These are phyloP conservation scores for Saccharomyces hybrid DNA, from an alignment of 1,139 yeast species.

Conservation along the genomic window DNA sequence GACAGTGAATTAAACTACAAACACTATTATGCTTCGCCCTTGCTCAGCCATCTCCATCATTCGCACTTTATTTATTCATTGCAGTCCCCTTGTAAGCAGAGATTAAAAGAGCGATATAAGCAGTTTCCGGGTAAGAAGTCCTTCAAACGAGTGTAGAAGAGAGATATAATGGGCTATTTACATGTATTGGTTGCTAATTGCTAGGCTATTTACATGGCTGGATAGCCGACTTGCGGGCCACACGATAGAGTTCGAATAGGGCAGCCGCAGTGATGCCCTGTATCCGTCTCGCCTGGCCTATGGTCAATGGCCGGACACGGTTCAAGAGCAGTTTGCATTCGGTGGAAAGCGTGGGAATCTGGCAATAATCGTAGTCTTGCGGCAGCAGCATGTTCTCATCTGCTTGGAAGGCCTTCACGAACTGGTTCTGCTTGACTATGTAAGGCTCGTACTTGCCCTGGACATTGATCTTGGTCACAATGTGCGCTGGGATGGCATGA, in stretches of 20 bases:
- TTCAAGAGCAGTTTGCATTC: conserved; percentile 71
- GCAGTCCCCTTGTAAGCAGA: background rate
- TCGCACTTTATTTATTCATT: background rate
- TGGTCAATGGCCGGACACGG: conserved; percentile 72
- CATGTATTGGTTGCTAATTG: background rate
- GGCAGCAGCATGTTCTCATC: conserved; percentile 76
- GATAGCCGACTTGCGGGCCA: conserved; percentile 19
- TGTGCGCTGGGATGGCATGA: conserved; percentile 41
- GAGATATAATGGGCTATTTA: background rate
- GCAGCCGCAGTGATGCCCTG: conserved; percentile 94
- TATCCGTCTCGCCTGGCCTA: conserved; percentile 90
- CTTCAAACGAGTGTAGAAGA: background rate
- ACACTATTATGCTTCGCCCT: background rate
- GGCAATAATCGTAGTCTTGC: conserved; percentile 49
- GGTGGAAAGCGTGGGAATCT: conserved; percentile 48
- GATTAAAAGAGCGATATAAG: background rate
- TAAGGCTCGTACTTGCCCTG: conserved; percentile 83
- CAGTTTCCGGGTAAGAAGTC: background rate
- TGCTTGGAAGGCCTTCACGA: conserved; percentile 68
- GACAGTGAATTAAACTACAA: background rate
- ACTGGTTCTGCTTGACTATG: conserved; percentile 61
- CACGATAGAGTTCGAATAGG: conserved; percentile 53
- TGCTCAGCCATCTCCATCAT: background rate
- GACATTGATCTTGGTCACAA: conserved; percentile 56
- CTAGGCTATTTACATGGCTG: background rate